Evolutionary conservation across 2,329 filamentous ascomycete species (phyloP).

Genomic region (Coleophoma crateriformis): DNA sequence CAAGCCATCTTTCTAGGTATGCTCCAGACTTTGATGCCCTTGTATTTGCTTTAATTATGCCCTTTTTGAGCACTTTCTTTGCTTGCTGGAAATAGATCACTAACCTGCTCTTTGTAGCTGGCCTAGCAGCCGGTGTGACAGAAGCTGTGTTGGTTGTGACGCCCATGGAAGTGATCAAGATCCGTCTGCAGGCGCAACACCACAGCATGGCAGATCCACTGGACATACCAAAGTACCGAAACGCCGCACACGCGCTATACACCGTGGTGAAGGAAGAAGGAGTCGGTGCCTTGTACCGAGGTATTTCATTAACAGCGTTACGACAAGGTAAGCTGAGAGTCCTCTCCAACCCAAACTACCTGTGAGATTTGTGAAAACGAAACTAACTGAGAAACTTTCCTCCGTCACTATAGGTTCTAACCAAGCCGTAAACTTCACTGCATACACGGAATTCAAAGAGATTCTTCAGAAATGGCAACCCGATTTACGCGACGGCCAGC

Average conservation of each 20-base stretch:
- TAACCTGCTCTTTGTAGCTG: constrained; percentile 45
- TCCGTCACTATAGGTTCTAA: constrained; percentile 45
- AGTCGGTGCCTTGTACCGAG: constrained; percentile 79
- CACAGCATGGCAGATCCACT: constrained; percentile 97
- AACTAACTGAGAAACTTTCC: background rate
- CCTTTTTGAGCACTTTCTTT: too few relatives aligned
- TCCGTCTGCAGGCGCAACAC: constrained; percentile 94
- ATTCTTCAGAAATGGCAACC: constrained; percentile 68
- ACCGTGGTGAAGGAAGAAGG: constrained; percentile 93
- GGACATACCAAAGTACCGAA: constrained; percentile 94
- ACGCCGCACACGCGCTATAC: constrained; percentile 77
- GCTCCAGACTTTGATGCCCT: constrained; percentile 34
- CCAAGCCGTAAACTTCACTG: constrained; percentile 98
- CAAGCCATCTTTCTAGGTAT: constrained; percentile 66
- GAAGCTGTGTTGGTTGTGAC: constrained; percentile 96
- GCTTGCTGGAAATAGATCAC: background rate
- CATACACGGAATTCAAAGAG: constrained; percentile 90
- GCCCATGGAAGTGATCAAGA: constrained; percentile 99
- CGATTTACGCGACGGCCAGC: constrained; percentile 53
- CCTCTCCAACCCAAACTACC: too few relatives aligned
- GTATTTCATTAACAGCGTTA: constrained; percentile 87
- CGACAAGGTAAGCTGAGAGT: constrained; percentile 63
- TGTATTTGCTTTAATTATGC: background rate
- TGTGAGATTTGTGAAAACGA: background rate
- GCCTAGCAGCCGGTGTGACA: constrained; percentile 87